Conservation (phyloP, 1,284 basidiomycete genomes). For the Tetrapyrgos nigripes region DNA sequence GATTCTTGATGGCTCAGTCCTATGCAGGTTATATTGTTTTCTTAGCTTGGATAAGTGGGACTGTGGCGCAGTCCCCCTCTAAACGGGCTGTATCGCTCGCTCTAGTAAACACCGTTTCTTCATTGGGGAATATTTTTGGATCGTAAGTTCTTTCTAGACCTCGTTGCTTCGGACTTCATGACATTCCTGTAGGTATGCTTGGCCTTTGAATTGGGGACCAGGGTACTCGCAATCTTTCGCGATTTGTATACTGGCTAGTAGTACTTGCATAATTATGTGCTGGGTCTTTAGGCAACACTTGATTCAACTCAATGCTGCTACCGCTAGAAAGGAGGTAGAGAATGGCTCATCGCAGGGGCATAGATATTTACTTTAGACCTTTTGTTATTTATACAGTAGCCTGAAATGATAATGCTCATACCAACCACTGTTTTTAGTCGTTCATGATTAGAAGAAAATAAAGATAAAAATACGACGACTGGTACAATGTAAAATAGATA, state of each 20-base stretch:
- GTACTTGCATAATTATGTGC: slow-evolving; percentile 59
- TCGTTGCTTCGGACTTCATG: not conserved
- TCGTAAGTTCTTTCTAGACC: slow-evolving; percentile 56
- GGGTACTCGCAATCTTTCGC: slow-evolving; percentile 44
- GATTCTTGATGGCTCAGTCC: slow-evolving; percentile 80
- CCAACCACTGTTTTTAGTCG: too few species aligned
- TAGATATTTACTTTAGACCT: slow-evolving; percentile 50
- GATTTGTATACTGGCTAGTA: slow-evolving; percentile 57
- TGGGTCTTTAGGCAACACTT: slow-evolving; percentile 60
- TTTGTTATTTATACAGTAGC: too few species aligned
- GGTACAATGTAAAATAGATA: not conserved
- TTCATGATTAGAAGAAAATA: too few species aligned
- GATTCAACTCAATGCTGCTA: slow-evolving; percentile 29
- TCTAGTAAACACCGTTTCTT: slow-evolving; percentile 75
- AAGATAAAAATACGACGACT: not conserved
- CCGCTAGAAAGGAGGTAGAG: slow-evolving; percentile 33
- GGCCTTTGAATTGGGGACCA: slow-evolving; percentile 46
- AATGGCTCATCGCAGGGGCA: slow-evolving; percentile 54
- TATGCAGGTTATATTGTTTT: slow-evolving; percentile 76
- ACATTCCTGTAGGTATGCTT: slow-evolving; percentile 45
- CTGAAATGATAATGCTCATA: too few species aligned
- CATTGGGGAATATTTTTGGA: slow-evolving; percentile 77
- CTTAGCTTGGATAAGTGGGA: slow-evolving; percentile 75
- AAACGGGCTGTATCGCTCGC: slow-evolving; percentile 83
- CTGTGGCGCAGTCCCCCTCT: slow-evolving; percentile 68